These are phyloP conservation scores for Leucocoprinus sp. DNA, from an alignment of 768 basidiomycete species.

Conservation along the genomic window DNA sequence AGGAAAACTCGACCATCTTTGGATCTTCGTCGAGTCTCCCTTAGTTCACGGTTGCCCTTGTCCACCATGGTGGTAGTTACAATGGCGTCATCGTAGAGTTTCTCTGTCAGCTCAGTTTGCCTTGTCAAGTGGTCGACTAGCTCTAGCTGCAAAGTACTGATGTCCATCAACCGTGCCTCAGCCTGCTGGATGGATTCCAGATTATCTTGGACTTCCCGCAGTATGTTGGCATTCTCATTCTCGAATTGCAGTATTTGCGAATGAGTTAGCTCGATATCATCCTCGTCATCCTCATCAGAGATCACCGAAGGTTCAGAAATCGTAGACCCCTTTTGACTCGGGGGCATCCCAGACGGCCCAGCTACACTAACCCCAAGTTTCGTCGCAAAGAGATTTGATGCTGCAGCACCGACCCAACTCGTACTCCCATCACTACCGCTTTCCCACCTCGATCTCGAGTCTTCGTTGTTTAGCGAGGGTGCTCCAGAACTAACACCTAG, in stretches of 20 bases:
- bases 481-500: conserved; percentile 25
- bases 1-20: conserved; percentile 87
- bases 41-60: conserved; percentile 85
- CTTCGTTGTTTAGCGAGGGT: conserved; percentile 14
- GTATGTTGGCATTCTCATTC: conserved; percentile 79
- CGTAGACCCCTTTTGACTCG: conserved; percentile 9
- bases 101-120: conserved; percentile 90
- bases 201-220: conserved; percentile 78
- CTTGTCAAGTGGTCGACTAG: conserved; percentile 78
- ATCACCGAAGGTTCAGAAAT: conserved; percentile 27
- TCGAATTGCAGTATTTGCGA: conserved; percentile 93
- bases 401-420: conserved; percentile 51
- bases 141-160: conserved; percentile 88
- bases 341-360: conserved; percentile 15
- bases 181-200: conserved; percentile 87
- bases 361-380: conserved; percentile 40
- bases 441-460: conserved; percentile 25
- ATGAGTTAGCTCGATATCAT: conserved; percentile 73
- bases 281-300: conserved; percentile 53
- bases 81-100: conserved; percentile 91
- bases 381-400: conserved; percentile 49
- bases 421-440: conserved; percentile 9
- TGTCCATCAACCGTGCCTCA: conserved; percentile 86
- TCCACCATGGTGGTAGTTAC: conserved; percentile 78
- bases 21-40: conserved; percentile 80